A percentile compares a stretch with the other conserved stretches of the same genome.
Conservation (phyloP, 2,329 filamentous ascomycete species). For the Ophiosphaerella korrae region DNA sequence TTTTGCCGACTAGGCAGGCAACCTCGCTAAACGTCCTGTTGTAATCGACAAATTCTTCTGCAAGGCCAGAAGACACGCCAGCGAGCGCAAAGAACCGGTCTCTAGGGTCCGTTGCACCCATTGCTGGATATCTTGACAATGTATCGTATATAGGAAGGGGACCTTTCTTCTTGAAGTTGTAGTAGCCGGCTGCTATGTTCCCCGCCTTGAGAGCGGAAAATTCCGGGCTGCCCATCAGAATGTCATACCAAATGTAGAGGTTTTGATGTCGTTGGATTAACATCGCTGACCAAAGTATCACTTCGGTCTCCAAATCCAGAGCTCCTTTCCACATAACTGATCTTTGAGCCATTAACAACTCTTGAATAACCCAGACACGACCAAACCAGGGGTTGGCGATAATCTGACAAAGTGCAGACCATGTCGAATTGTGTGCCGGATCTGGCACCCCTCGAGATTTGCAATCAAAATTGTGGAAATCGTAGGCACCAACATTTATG, state of each 20-base stretch:
- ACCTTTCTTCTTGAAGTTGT: slow-evolving; percentile 7
- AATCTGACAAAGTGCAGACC: slow-evolving; percentile 5
- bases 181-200: slow-evolving; percentile 5
- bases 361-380: slow-evolving; percentile 14
- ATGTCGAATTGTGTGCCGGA: neutral
- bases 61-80: slow-evolving; percentile 5
- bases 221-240: neutral
- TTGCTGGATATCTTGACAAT: slow-evolving; percentile 3
- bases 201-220: slow-evolving; percentile 6
- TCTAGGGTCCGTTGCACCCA: slow-evolving; percentile 13
- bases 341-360: slow-evolving; percentile 3
- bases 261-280: slow-evolving; percentile 11
- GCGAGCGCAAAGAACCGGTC: slow-evolving; percentile 18
- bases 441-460: neutral
- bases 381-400: slow-evolving; percentile 9
- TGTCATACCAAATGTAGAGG: neutral
- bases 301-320: slow-evolving; percentile 3
- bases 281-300: slow-evolving; percentile 7
- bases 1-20: slow-evolving; percentile 8
- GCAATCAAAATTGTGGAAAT: too few species aligned
- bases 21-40: slow-evolving; percentile 1
- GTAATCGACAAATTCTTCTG: slow-evolving; percentile 3
- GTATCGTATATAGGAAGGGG: slow-evolving; percentile 7
- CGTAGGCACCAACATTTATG: too few species aligned
- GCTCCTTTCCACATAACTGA: slow-evolving; percentile 9